Evolutionary conservation across 225 moss, liverwort and hornwort genomes (phyloP).

Genomic region (Anthoceros angustus): DNA sequence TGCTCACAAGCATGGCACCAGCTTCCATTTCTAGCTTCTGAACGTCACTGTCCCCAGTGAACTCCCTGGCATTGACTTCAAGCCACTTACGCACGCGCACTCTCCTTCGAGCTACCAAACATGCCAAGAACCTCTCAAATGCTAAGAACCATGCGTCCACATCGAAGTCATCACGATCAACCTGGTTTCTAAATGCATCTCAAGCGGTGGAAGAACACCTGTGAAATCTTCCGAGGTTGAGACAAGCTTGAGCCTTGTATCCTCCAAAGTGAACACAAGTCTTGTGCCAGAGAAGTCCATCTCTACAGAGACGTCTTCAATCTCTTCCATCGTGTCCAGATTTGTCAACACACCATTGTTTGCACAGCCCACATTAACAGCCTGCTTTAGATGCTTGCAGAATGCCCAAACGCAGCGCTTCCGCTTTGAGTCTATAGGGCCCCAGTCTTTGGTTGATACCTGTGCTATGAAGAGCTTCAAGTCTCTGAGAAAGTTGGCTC

Average conservation of each 20-base stretch:
- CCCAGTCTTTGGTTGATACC: not conserved
- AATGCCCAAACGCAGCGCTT: not conserved
- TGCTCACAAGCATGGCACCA: not conserved
- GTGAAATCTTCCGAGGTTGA: not conserved
- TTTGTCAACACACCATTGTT: not conserved
- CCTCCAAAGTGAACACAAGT: not conserved
- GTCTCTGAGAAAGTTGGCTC: not conserved
- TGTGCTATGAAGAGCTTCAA: not conserved
- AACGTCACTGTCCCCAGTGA: not conserved
- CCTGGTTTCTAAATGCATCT: not conserved
- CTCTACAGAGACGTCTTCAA: not conserved
- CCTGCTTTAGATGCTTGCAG: not conserved
- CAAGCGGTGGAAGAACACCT: not conserved
- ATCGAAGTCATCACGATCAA: not conserved
- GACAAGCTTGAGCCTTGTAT: not conserved
- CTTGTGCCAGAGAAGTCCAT: not conserved
- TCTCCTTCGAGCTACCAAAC: not conserved
- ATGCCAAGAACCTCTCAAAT: not conserved
- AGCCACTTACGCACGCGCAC: not conserved
- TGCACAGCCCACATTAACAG: not conserved
- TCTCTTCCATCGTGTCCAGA: not conserved
- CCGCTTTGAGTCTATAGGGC: not conserved
- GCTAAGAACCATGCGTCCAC: not conserved
- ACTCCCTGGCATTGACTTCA: not conserved
- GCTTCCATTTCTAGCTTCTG: not conserved